Evolutionary conservation across 495 filamentous ascomycete species (phyloP).

Genomic region (Penicillium mononematosum): DNA sequence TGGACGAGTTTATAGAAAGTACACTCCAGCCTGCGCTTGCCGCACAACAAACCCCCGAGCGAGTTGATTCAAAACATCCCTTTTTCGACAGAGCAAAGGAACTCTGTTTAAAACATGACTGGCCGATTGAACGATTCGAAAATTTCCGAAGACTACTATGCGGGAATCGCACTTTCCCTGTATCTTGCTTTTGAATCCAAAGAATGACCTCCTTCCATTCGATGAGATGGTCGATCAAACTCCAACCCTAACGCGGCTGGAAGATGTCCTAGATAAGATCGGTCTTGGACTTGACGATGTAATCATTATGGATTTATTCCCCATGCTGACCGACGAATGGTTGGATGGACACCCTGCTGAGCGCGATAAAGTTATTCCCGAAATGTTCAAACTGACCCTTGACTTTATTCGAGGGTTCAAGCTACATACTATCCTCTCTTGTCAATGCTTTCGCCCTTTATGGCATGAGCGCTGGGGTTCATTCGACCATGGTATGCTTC

Average conservation of each 20-base stretch:
- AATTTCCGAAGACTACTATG: not conserved
- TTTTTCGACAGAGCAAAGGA: too few species aligned
- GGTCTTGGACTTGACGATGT: not conserved
- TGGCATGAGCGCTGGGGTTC: not conserved
- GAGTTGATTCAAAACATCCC: too few species aligned
- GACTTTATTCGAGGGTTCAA: constrained; percentile 1
- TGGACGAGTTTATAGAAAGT: too few species aligned
- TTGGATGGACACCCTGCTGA: not conserved
- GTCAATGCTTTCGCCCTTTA: not conserved
- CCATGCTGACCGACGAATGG: not conserved
- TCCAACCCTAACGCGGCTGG: not conserved
- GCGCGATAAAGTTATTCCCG: not conserved
- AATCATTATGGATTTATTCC: constrained; percentile 3
- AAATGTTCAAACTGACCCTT: not conserved
- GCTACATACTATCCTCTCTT: not conserved
- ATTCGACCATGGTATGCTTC: not conserved
- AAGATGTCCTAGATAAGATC: not conserved
- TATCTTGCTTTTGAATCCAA: constrained; percentile 1
- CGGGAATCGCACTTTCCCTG: not conserved
- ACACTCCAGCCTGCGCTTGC: too few species aligned
- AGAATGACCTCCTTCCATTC: not conserved
- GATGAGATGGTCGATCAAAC: not conserved
- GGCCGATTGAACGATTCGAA: not conserved
- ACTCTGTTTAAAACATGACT: too few species aligned
- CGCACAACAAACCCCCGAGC: too few species aligned